Evolutionary conservation across 495 filamentous ascomycete species (phyloP).

Genomic region (Penicillium pancosmium): DNA sequence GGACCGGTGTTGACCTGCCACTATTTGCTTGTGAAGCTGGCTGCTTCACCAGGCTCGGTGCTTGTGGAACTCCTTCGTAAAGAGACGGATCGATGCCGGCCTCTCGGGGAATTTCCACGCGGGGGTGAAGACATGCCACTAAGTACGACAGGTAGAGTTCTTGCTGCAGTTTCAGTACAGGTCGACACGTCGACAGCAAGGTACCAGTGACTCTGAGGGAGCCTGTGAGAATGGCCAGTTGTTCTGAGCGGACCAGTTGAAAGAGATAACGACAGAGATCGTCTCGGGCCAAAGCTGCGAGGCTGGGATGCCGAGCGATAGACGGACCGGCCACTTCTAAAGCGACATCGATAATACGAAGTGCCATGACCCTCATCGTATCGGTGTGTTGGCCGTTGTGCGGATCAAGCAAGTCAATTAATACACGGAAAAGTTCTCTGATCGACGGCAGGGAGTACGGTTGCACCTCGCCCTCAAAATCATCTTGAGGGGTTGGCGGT

Average conservation of each 20-base stretch:
- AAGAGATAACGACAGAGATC: constrained; percentile 94
- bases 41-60: constrained; percentile 82
- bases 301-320: constrained; percentile 88
- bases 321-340: constrained; percentile 95
- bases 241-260: constrained; percentile 94
- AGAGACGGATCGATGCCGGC: constrained; percentile 86
- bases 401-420: constrained; percentile 93
- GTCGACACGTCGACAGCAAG: constrained; percentile 83
- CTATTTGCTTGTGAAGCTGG: constrained; percentile 76
- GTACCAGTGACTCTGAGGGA: constrained; percentile 91
- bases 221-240: constrained; percentile 88
- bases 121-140: constrained; percentile 89
- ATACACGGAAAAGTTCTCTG: constrained; percentile 86
- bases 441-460: constrained; percentile 95
- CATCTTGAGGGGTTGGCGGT: constrained; percentile 44
- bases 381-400: constrained; percentile 91
- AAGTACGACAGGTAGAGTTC: constrained; percentile 95
- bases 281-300: constrained; percentile 88
- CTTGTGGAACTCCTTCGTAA: constrained; percentile 91
- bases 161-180: constrained; percentile 95
- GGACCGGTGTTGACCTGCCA: constrained; percentile 88
- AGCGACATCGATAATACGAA: constrained; percentile 96
- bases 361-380: constrained; percentile 93
- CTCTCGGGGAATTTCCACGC: constrained; percentile 88
- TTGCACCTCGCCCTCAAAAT: constrained; percentile 59